phyloP scores from a whole-genome alignment of 768 basidiomycete species.

The Calocybe indica region DNA sequence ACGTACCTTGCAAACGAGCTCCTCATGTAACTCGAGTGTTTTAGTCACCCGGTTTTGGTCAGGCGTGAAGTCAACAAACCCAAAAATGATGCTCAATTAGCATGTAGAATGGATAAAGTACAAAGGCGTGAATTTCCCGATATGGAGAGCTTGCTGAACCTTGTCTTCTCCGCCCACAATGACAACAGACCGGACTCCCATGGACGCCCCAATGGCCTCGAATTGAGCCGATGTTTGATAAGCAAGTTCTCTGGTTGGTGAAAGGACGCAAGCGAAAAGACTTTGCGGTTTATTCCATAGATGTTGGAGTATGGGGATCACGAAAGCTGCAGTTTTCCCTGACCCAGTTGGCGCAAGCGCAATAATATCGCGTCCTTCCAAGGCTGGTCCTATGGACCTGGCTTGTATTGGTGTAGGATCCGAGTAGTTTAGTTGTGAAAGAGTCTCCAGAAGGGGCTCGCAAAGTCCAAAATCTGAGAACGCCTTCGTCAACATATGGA shows the following conservation, averaged over 20 bases:
- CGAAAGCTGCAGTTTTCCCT: conserved; percentile 96
- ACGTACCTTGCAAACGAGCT: too few species aligned
- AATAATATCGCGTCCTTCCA: conserved; percentile 89
- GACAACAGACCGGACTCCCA: conserved; percentile 84
- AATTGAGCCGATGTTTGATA: conserved; percentile 97
- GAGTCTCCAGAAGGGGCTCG: conserved; percentile 78
- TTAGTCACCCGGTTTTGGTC: too few species aligned
- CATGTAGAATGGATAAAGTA: too few species aligned
- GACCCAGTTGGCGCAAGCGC: conserved; percentile 94
- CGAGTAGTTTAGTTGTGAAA: conserved; percentile 73
- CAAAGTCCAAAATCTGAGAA: conserved; percentile 60
- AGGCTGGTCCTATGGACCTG: conserved; percentile 73
- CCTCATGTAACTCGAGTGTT: too few species aligned
- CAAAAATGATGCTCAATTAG: too few species aligned
- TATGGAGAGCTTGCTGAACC: conserved; percentile 82
- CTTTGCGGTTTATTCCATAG: conserved; percentile 92
- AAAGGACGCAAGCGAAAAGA: conserved; percentile 85
- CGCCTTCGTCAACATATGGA: neutral
- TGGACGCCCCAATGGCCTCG: conserved; percentile 82
- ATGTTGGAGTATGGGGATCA: conserved; percentile 88
- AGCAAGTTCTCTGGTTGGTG: conserved; percentile 93
- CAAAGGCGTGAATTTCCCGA: too few species aligned
- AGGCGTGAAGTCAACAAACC: too few species aligned
- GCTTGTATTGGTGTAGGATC: conserved; percentile 85
- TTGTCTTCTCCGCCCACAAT: conserved; percentile 91